Evolutionary conservation across 371 early-diverging fungal species (phyloP).

Genomic region (Choanephora cucurbitarum): DNA sequence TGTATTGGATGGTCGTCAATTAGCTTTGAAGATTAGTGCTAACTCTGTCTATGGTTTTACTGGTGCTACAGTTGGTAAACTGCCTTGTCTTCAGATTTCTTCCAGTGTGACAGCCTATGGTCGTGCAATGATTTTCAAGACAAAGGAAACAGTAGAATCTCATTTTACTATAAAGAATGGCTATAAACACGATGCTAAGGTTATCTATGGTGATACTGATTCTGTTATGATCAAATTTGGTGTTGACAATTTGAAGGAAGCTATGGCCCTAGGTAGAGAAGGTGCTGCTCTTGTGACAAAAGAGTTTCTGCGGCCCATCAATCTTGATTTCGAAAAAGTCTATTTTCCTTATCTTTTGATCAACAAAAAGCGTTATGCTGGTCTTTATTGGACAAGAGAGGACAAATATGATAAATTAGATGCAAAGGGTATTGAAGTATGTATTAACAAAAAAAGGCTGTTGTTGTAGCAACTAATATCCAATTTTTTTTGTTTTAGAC

Average conservation of each 20-base stretch:
- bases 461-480: too few relatives aligned
- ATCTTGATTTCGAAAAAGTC: conserved; percentile 99
- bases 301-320: conserved; percentile 94
- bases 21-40: conserved; percentile 96
- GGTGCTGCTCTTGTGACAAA: conserved; percentile 89
- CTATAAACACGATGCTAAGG: conserved; percentile 86
- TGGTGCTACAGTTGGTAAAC: conserved; percentile 96
- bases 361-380: conserved; percentile 99
- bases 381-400: conserved; percentile 96
- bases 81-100: conserved; percentile 98
- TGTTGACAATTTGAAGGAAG: conserved; percentile 73
- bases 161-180: conserved; percentile 86
- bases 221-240: conserved; percentile 99
- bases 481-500: too few relatives aligned
- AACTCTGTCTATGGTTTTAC: conserved; percentile 99
- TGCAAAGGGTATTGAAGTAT: conserved; percentile 98
- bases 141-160: conserved; percentile 89
- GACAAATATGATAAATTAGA: conserved; percentile 96
- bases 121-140: conserved; percentile 96
- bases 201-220: conserved; percentile 99
- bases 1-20: conserved; percentile 97
- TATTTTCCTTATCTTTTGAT: conserved; percentile 98
- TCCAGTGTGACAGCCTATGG: conserved; percentile 99
- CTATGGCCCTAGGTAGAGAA: conserved; percentile 89
- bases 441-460: too few relatives aligned